Conservation (phyloP, 2,329 filamentous ascomycete genomes). For the Rhynchosporium secalis region DNA sequence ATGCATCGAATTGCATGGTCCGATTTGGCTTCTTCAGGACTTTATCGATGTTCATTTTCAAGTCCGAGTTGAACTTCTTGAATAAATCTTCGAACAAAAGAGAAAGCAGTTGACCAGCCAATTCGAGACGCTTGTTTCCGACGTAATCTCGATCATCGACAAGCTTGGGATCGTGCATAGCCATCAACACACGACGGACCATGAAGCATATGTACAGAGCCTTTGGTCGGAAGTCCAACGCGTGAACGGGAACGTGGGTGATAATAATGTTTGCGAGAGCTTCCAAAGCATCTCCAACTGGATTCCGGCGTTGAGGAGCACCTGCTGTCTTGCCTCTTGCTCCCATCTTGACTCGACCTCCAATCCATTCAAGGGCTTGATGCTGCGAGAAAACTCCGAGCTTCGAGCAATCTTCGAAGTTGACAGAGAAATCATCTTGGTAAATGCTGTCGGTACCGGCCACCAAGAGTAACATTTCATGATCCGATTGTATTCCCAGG, state of each 20-base stretch:
- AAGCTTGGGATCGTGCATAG: constrained; percentile 81
- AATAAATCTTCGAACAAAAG: constrained; percentile 96
- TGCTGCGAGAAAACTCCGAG: constrained; percentile 88
- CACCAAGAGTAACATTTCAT: constrained; percentile 90
- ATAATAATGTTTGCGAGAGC: constrained; percentile 91
- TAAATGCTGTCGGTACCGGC: constrained; percentile 84
- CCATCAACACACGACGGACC: constrained; percentile 94
- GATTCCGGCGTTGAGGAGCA: constrained; percentile 65
- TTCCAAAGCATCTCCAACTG: constrained; percentile 89
- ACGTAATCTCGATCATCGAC: constrained; percentile 98
- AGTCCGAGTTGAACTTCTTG: constrained; percentile 86
- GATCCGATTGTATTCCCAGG: constrained; percentile 89
- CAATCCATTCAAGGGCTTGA: constrained; percentile 91
- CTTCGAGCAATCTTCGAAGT: constrained; percentile 89
- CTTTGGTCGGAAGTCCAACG: constrained; percentile 94
- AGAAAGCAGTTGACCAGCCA: constrained; percentile 91
- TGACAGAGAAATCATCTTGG: constrained; percentile 92
- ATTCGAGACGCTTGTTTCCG: constrained; percentile 91
- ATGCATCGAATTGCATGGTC: constrained; percentile 84
- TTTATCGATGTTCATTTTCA: constrained; percentile 94
- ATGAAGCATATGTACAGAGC: constrained; percentile 96
- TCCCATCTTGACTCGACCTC: constrained; percentile 83
- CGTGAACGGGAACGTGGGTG: constrained; percentile 88
- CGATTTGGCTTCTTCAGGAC: constrained; percentile 91
- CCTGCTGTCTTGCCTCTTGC: constrained; percentile 56